These are phyloP conservation scores for Ascosphaera apis DNA, from an alignment of 2,329 filamentous ascomycete genomes.

Conservation along the genomic window DNA sequence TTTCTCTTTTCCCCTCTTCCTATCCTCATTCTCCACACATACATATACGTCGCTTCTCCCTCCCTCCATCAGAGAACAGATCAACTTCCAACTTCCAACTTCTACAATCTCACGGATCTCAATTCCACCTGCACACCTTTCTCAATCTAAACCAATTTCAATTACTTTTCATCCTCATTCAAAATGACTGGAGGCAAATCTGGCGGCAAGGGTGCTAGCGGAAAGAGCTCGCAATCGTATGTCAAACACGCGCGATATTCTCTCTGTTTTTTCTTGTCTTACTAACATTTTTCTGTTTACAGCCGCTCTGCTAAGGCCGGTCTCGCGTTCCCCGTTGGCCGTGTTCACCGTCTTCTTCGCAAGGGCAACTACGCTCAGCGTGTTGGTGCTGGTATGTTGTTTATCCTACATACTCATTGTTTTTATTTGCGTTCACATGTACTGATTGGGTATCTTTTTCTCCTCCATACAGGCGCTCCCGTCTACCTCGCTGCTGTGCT, in stretches of 20 bases:
- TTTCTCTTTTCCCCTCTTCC: conserved; percentile 1
- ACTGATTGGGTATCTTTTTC: not conserved
- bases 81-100: conserved; percentile 7
- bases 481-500: conserved; percentile 95
- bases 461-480: conserved; percentile 38
- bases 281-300: conserved; percentile 17
- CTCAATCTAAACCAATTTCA: conserved; percentile 11
- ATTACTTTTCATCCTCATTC: conserved; percentile 23
- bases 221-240: conserved; percentile 99
- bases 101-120: conserved; percentile 6
- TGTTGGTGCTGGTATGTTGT: conserved; percentile 64
- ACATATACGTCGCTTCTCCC: conserved; percentile 1
- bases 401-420: conserved; percentile 1
- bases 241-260: conserved; percentile 19
- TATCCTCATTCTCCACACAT: conserved; percentile 10
- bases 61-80: too few species aligned
- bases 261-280: conserved; percentile 2
- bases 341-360: conserved; percentile 96
- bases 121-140: conserved; percentile 8
- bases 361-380: conserved; percentile 99
- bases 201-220: conserved; percentile 96
- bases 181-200: conserved; percentile 99
- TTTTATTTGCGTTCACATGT: too few species aligned
- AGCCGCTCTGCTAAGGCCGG: conserved; percentile 98
- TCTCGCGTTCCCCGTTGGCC: conserved; percentile 95